Evolutionary conservation across 2,329 filamentous ascomycete genomes (phyloP).

Genomic region (Colletotrichum higginsianum): DNA sequence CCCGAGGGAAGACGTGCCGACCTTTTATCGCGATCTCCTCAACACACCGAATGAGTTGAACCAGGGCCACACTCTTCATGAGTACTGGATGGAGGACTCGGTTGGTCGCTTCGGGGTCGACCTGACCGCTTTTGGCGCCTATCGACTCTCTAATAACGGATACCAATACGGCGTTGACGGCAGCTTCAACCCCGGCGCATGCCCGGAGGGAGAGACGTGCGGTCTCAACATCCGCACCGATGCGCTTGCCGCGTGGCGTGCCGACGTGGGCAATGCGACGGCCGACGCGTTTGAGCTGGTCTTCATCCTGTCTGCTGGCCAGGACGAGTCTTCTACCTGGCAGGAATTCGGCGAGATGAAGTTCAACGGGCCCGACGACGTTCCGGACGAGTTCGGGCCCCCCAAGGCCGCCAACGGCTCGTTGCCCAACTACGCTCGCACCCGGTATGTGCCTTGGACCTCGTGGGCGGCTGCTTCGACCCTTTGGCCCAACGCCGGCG

Average conservation of each 20-base stretch:
- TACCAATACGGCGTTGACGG: slow-evolving; percentile 67
- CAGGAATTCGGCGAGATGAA: slow-evolving; percentile 71
- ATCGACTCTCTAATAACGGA: slow-evolving; percentile 61
- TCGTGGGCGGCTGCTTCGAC: slow-evolving; percentile 66
- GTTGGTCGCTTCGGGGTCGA: slow-evolving; percentile 67
- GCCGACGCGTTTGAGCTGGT: slow-evolving; percentile 65
- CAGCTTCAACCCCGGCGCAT: slow-evolving; percentile 64
- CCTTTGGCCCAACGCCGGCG: slow-evolving; percentile 69
- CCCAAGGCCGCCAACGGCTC: slow-evolving; percentile 54
- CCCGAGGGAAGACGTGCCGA: slow-evolving; percentile 61
- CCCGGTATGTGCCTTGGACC: slow-evolving; percentile 68
- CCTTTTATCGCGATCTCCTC: slow-evolving; percentile 65
- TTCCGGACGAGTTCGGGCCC: slow-evolving; percentile 65
- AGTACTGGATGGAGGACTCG: slow-evolving; percentile 72
- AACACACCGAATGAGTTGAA: slow-evolving; percentile 66
- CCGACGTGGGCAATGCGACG: slow-evolving; percentile 65
- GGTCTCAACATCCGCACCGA: slow-evolving; percentile 64
- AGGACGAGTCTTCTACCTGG: slow-evolving; percentile 70
- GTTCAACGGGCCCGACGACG: slow-evolving; percentile 62
- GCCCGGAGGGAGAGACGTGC: slow-evolving; percentile 59
- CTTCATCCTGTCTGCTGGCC: slow-evolving; percentile 68
- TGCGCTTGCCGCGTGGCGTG: slow-evolving; percentile 63
- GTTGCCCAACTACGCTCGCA: slow-evolving; percentile 62
- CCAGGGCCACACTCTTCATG: slow-evolving; percentile 66
- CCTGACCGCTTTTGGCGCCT: slow-evolving; percentile 66